Evolutionary conservation across 805 yeast species (phyloP), one percentile per base, ranked within the genome.

Genomic region (Candida multigemmis): DNA sequence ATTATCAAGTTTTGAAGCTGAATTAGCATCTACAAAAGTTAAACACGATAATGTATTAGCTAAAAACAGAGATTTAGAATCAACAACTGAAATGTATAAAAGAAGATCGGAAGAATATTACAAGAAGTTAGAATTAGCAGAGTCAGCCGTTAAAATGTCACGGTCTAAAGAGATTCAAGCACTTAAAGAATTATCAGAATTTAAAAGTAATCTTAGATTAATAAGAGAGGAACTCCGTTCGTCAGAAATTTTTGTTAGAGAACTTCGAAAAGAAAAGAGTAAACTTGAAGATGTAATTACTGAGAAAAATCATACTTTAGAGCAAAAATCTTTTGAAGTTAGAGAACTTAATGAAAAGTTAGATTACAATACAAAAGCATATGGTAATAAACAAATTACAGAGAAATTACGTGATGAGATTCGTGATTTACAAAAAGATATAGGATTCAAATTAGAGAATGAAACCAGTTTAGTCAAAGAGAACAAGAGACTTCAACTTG

Each of bases 91-190:
- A 20, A 56, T 79, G 17, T 85, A 81, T 51, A 78, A 75, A 43
- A 52, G 61, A 11, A 68, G 94, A 34, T 74, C 93, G 18, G 87
- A 82, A 19, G 80, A 77, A 34, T 80, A 83, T 46, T 73, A 68
- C 39, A 62, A 65, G 31, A 81, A 82, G 41, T 59, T 86, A 14
- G 93, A 85, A 41, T 68, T 71, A 26, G 87, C 91, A 2, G 95
- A 87, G 44, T 64, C 76, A 25, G 80, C 83, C 4, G 71, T 80
- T 2, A 60, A 68, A 27, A 66, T 74, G 23, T 73, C 84, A 6
- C 64, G 71, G 37, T 59, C 82, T 39, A 72, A 76, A 8, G 87
- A 79, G 44, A 65, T 65, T 28, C 42, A 58, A 19, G 61, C 77
- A 4, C 54, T 50, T 25, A 56, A 58, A 24, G 84, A 83, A 34